Percentiles rank a stretch among this genome's conserved stretches.
Conservation (phyloP, 2,329 filamentous ascomycete species). For the Parafenestella ontariensis region DNA sequence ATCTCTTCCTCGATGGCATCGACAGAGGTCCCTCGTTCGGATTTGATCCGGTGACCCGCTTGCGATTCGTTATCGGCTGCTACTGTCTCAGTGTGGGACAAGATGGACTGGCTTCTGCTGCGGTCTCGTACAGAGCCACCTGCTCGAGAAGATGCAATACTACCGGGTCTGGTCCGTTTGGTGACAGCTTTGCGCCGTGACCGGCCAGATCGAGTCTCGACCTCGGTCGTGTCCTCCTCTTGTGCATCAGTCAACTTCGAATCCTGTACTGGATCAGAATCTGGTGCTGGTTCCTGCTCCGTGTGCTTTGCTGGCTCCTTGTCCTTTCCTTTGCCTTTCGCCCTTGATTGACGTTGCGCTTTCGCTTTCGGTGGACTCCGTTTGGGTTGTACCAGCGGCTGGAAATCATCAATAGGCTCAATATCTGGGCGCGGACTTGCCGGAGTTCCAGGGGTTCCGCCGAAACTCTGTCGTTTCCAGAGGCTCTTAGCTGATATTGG, state of each 20-base stretch:
- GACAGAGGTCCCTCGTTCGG: slow-evolving; percentile 56
- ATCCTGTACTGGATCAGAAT: slow-evolving; percentile 18
- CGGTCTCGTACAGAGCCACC: slow-evolving; percentile 53
- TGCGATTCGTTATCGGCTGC: slow-evolving; percentile 50
- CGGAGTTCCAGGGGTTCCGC: slow-evolving; percentile 19
- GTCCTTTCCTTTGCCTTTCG: slow-evolving; percentile 37
- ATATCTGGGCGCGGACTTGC: slow-evolving; percentile 31
- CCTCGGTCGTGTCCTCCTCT: slow-evolving; percentile 35
- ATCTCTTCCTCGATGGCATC: slow-evolving; percentile 50
- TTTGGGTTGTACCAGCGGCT: slow-evolving; percentile 21
- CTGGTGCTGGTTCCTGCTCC: slow-evolving; percentile 17
- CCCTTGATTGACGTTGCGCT: slow-evolving; percentile 31
- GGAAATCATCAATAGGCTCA: slow-evolving; percentile 39
- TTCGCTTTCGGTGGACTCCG: slow-evolving; percentile 30
- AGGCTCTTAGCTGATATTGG: slow-evolving; percentile 40
- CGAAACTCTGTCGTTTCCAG: slow-evolving; percentile 36
- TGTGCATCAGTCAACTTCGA: slow-evolving; percentile 20
- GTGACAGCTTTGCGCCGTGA: slow-evolving; percentile 39
- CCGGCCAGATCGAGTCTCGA: slow-evolving; percentile 39
- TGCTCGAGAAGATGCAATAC: slow-evolving; percentile 56
- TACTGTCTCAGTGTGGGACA: slow-evolving; percentile 54
- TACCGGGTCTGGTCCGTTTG: slow-evolving; percentile 45
- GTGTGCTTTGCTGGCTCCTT: slow-evolving; percentile 23
- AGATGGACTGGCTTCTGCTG: slow-evolving; percentile 58
- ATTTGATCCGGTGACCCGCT: slow-evolving; percentile 52